Evolutionary conservation across 129 eudicot genomes (phyloP), one percentile per base, ranked within the genome.

Genomic region (Kitagawia praeruptora): DNA sequence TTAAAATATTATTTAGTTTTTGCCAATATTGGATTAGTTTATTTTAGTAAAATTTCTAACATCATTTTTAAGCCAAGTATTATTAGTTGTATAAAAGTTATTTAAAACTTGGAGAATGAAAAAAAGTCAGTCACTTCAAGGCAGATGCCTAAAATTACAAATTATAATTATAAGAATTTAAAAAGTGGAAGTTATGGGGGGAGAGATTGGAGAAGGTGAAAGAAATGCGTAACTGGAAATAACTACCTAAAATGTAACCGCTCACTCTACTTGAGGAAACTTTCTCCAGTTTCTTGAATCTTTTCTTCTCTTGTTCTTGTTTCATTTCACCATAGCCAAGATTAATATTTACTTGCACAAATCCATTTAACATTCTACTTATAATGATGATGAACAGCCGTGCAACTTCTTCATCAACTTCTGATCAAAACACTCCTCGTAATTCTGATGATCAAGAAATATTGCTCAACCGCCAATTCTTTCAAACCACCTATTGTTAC

Each of bases 171-270:
- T 34, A 34, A 34, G 37, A 34, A 34, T 34, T 34, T 34, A 34
- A 34, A 34, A 34, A 34, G 12, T 34, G 75, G 75, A 39, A 39
- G 75, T 70, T 70, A 39, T 70, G 46, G 46, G 69, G 25, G 8
- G 13, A 39, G 4, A 40, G 46, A 38, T 61, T 61, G 34, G 69
- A 61, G 69, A 70, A 70, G 54, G 54, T 41, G 85, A 87, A 79
- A 82, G 78, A 80, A 53, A 78, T 39, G 23, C 78, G 79, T 77
- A 88, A 88, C 92, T 70, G 89, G 84, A 84, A 82, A 86, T 86
- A 88, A 88, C 91, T 78, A 67, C 86, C 81, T 51, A 69, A 37
- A 72, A 28, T 70, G 83, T 83, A 88, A 88, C 92, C 85, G 89
- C 83, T 67, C 86, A 80, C 77, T 78, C 83, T 83, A 79, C 83